Evolutionary conservation across 148 eudicot genomes (phyloP).

Genomic region (Dianthus caryophyllus): DNA sequence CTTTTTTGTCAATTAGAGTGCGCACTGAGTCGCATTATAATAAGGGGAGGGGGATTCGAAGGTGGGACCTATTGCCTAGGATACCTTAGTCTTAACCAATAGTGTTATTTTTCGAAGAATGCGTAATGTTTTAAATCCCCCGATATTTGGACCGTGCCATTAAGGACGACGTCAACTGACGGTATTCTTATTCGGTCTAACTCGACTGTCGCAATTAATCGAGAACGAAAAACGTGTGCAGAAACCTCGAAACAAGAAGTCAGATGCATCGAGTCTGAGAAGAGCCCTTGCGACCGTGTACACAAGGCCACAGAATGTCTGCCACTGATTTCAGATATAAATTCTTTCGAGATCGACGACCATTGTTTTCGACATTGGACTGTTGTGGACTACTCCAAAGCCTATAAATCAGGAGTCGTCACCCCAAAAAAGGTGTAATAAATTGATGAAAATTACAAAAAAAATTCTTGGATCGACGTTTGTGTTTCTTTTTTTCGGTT

Average conservation of each 20-base stretch:
- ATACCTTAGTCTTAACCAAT: too few relatives aligned
- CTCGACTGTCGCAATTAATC: neutral
- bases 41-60: too few relatives aligned
- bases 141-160: neutral
- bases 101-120: too few relatives aligned
- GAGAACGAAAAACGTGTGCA: constrained; percentile 19
- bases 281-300: constrained; percentile 51
- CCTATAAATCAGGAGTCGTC: constrained; percentile 52
- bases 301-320: constrained; percentile 65
- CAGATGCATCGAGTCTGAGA: constrained; percentile 35
- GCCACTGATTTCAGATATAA: constrained; percentile 29
- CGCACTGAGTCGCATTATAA: too few relatives aligned
- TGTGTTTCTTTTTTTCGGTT: neutral
- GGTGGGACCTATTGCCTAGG: too few relatives aligned
- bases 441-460: neutral
- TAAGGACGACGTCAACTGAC: neutral
- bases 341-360: constrained; percentile 27
- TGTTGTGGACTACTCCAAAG: constrained; percentile 72
- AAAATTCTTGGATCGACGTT: neutral
- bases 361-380: constrained; percentile 60
- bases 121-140: too few relatives aligned
- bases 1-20: too few relatives aligned
- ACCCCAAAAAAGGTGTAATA: constrained; percentile 67
- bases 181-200: too few relatives aligned
- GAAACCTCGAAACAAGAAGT: constrained; percentile 44